Percentiles rank a stretch among this genome's conserved stretches.
phyloP scores from a whole-genome alignment of 768 basidiomycete genomes.

The Lactarius tabidus region DNA sequence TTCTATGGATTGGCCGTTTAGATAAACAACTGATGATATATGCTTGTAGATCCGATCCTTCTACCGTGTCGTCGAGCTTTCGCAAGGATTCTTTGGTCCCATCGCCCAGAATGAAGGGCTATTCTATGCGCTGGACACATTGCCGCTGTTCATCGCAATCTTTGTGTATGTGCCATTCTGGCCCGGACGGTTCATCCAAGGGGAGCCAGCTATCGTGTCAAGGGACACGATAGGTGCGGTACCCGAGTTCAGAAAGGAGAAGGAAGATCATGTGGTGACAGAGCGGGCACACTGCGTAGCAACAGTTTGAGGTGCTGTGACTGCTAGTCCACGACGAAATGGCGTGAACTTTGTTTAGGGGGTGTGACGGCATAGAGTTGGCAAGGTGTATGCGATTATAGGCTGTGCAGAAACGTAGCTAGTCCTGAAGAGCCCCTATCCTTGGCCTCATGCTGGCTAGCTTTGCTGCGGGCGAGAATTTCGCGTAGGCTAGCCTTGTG shows the following conservation, averaged over 20 bases:
- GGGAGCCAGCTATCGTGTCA: conserved; percentile 25
- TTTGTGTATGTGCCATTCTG: conserved; percentile 55
- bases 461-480: conserved; percentile 58
- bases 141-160: conserved; percentile 62
- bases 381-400: background rate
- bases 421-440: conserved; percentile 11
- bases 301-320: background rate
- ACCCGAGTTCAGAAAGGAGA: background rate
- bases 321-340: background rate
- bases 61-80: conserved; percentile 53
- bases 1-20: conserved; percentile 8
- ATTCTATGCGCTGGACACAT: conserved; percentile 66
- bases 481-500: conserved; percentile 57
- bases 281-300: background rate
- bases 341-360: background rate
- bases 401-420: conserved; percentile 17
- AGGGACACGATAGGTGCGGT: conserved; percentile 36
- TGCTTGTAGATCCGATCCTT: conserved; percentile 54
- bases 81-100: conserved; percentile 56
- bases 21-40: background rate
- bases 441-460: conserved; percentile 42
- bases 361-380: background rate
- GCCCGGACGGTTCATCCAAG: conserved; percentile 54
- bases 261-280: background rate
- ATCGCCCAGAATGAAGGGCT: conserved; percentile 54